phyloP scores from a whole-genome alignment of 2,329 filamentous ascomycete genomes.

The Verticillium nubilum region DNA sequence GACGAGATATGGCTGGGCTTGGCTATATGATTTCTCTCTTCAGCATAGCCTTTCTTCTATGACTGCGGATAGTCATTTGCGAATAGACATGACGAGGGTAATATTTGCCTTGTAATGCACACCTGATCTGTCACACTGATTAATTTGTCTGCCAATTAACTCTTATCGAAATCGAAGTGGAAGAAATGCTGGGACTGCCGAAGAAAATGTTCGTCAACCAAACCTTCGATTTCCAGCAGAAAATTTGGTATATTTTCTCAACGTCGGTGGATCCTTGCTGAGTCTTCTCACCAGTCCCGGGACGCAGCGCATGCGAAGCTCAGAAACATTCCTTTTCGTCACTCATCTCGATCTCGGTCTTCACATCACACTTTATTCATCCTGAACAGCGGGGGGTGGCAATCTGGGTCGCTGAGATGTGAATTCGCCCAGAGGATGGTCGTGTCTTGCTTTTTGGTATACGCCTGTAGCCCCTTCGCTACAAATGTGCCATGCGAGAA shows the following conservation, averaged over 20 bases:
- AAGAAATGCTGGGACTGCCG: no score
- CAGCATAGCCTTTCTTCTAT: not conserved
- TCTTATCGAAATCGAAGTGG: no score
- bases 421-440: not conserved
- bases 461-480: constrained; percentile 41
- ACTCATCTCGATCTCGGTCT: no score
- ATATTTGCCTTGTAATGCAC: not conserved
- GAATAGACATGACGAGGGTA: not conserved
- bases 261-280: no score
- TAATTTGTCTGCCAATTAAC: no score
- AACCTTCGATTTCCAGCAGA: no score
- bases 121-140: no score
- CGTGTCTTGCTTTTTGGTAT: constrained; percentile 22
- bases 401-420: not conserved
- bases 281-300: no score
- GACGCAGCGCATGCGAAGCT: no score
- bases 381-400: not conserved
- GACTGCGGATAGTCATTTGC: not conserved
- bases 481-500: constrained; percentile 52
- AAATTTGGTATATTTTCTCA: no score
- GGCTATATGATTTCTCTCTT: not conserved
- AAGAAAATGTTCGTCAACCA: no score
- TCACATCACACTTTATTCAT: not conserved
- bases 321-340: no score
- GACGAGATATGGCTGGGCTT: not conserved